These are phyloP conservation scores for Sporothrix humicola DNA, from an alignment of 2,329 filamentous ascomycete species.

Conservation along the genomic window DNA sequence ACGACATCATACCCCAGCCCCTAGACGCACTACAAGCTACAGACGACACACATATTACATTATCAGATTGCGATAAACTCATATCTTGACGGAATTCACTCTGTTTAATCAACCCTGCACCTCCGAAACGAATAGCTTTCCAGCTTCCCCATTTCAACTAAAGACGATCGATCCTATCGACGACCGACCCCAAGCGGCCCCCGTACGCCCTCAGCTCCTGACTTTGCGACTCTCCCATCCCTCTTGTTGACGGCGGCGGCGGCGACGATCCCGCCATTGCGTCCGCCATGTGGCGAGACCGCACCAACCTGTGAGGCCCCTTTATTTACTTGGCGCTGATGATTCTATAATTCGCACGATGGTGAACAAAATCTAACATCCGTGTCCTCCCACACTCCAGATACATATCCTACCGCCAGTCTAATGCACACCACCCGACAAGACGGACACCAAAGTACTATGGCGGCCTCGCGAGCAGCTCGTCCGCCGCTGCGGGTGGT, in stretches of 20 bases:
- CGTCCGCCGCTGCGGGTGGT: constrained; percentile 53
- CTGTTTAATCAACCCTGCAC: background rate
- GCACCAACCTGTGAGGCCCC: constrained; percentile 85
- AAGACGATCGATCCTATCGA: background rate
- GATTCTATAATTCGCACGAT: background rate
- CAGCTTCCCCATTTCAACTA: background rate
- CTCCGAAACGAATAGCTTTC: constrained; percentile 8
- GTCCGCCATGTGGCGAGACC: constrained; percentile 96
- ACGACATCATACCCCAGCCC: background rate
- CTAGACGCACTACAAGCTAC: background rate
- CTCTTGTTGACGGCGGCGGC: constrained; percentile 32
- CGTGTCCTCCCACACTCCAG: constrained; percentile 54
- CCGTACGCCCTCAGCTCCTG: background rate
- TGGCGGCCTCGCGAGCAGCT: constrained; percentile 47
- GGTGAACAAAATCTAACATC: constrained; percentile 30
- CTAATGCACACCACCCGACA: constrained; percentile 90
- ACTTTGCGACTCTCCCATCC: constrained; percentile 32
- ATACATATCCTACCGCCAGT: constrained; percentile 99
- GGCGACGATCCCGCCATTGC: constrained; percentile 44
- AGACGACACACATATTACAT: background rate
- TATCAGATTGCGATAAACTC: too few relatives aligned
- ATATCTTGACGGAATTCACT: background rate
- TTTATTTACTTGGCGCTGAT: background rate
- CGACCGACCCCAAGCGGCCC: background rate
- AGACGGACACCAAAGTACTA: constrained; percentile 73